Base-by-base conservation (phyloP, 257 asterid species). In the Forsythia suspensa region DNA sequence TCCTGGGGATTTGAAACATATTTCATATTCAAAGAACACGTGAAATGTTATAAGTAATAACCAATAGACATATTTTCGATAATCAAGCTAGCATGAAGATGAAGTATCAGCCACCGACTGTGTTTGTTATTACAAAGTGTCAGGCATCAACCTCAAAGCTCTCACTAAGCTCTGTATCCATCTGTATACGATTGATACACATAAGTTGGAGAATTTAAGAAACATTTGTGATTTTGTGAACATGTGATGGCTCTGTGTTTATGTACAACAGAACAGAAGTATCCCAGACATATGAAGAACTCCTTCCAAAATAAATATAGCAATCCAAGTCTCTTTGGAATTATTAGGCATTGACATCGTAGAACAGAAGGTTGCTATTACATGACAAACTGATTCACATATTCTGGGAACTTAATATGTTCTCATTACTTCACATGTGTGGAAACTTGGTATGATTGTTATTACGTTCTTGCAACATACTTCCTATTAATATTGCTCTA, bases 1-100 rank as follows among this genome's bases (percentile, higher is more conserved):
- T 90, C 99, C 99, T 94, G 89, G 80, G 79, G 16, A 59, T 86
- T 67, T 63, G 48, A 70, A 75, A 68, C 1, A n/a, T 65, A 52
- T 46, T 18, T 29, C 15, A 55, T 16, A 29, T 37, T 24, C 11
- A 40, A 18, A 73, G 61, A 46, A 73, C 8, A 21, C 12, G 6
- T 44, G 6, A 57, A 52, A 70, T 51, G 41, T 42, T 29, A 6
- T n/a, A n/a, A 57, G 66, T 6, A 57, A n/a, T 6, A 57, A 57
- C 18, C 66, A 57, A 57, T n/a, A 57, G 15, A 57, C 66, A 57
- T 57, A 57, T 57, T n/a, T 55, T n/a, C 34, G 71, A 44, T 74
- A 38, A 16, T 13, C 39, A 29, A 37, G 74, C 10, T 76, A 66
- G 51, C 20, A 61, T 24, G 73, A 18, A 66, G 65, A 51, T 18